Conservation (phyloP, 345 rosid species). For the Aquilaria sinensis region DNA sequence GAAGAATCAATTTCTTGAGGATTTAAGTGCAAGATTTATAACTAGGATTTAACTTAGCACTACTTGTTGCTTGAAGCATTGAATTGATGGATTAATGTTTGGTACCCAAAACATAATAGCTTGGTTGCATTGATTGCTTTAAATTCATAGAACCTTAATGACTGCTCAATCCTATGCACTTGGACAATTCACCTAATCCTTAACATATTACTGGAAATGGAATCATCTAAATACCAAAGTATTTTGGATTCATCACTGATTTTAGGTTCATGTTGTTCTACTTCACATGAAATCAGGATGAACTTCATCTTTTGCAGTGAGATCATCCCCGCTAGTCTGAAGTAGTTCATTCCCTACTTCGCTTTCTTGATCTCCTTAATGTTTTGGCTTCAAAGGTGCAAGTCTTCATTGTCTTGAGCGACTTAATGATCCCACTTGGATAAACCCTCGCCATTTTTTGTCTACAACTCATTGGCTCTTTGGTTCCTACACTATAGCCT, state of each 20-base stretch:
- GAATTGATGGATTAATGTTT: too few species aligned
- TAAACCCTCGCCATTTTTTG: slow-evolving; percentile 10
- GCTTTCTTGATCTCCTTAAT: slow-evolving; percentile 8
- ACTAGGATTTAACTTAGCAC: neutral
- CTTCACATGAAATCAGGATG: slow-evolving; percentile 62
- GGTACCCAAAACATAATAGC: too few species aligned
- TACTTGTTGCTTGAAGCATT: neutral
- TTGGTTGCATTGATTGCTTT: too few species aligned
- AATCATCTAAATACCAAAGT: too few species aligned
- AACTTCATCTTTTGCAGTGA: slow-evolving; percentile 57
- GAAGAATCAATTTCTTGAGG: slow-evolving; percentile 5
- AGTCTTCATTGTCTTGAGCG: slow-evolving; percentile 16
- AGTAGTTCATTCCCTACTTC: slow-evolving; percentile 15
- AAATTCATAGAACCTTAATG: too few species aligned
- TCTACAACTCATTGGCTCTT: slow-evolving; percentile 1
- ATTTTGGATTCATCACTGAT: too few species aligned
- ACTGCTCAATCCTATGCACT: too few species aligned
- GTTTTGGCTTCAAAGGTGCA: neutral
- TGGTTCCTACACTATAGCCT: neutral
- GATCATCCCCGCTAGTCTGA: slow-evolving; percentile 18
- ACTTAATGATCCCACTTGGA: slow-evolving; percentile 47
- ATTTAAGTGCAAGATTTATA: neutral
- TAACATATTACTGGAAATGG: too few species aligned
- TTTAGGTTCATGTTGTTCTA: neutral
- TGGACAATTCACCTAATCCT: too few species aligned